Conservation (phyloP, 805 yeast genomes). For the Candida chauliodis region DNA sequence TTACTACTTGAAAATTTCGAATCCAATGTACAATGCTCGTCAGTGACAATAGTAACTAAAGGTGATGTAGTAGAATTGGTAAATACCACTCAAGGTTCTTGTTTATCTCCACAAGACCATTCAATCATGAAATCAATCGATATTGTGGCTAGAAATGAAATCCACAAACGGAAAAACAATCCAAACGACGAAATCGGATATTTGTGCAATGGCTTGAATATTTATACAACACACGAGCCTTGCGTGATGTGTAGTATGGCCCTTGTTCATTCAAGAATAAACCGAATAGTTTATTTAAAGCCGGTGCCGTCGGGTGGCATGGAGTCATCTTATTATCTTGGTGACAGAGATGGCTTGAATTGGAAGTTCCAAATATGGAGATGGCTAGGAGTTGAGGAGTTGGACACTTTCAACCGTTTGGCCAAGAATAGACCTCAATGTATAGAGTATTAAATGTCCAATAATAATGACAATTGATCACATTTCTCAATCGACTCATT, state of each 20-base stretch:
- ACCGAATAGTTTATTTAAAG: constrained; percentile 59
- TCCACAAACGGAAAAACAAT: constrained; percentile 26
- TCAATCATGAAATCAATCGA: constrained; percentile 72
- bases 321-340: constrained; percentile 70
- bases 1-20: constrained; percentile 10
- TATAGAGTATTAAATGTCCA: constrained; percentile 3
- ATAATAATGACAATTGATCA: constrained; percentile 1
- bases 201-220: constrained; percentile 71
- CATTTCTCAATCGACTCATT: constrained; percentile 6
- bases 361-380: constrained; percentile 85
- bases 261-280: constrained; percentile 81
- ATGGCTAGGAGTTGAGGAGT: constrained; percentile 49
- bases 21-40: neutral
- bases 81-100: neutral
- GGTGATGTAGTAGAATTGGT: constrained; percentile 1
- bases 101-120: constrained; percentile 58
- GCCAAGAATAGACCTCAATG: neutral
- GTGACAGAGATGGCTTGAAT: constrained; percentile 69
- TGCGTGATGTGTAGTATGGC: constrained; percentile 98
- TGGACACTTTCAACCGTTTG: neutral
- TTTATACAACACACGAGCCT: constrained; percentile 92
- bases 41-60: constrained; percentile 8
- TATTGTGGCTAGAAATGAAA: constrained; percentile 56
- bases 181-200: constrained; percentile 35
- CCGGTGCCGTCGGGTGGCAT: constrained; percentile 45